Evolutionary conservation across 2,329 filamentous ascomycete genomes (phyloP).

Genomic region (Celoporthe dispersa): DNA sequence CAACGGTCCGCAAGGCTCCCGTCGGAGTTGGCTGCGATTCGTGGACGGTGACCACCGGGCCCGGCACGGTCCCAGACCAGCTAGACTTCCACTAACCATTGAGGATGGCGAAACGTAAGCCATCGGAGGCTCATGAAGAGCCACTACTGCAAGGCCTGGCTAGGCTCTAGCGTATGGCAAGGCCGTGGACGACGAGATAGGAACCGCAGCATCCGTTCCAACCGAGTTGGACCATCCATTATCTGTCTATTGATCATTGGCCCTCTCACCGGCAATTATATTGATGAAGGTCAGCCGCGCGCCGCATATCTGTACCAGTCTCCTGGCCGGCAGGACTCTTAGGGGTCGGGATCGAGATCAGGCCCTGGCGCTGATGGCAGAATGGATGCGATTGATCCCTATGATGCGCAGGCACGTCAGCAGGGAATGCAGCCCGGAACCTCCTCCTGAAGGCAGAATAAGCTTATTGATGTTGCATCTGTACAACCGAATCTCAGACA

Average conservation of each 20-base stretch:
- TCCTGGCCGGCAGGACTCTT: neutral
- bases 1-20: neutral
- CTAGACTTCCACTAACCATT: constrained; percentile 11
- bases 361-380: neutral
- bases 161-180: neutral
- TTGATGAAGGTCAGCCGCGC: neutral
- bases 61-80: constrained; percentile 9
- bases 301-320: neutral
- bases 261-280: neutral
- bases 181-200: constrained; percentile 17
- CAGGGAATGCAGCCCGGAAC: neutral
- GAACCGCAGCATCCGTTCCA: constrained; percentile 24
- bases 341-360: neutral
- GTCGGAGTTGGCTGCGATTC: constrained; percentile 11
- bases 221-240: constrained; percentile 5
- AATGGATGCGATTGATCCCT: neutral
- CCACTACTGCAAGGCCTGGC: constrained; percentile 10
- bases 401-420: neutral
- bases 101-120: constrained; percentile 17
- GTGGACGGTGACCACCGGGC: constrained; percentile 3
- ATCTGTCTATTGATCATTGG: neutral
- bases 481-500: neutral
- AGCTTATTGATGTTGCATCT: neutral
- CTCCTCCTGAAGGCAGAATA: neutral
- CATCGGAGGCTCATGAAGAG: constrained; percentile 20